These are phyloP conservation scores for Ascochyta viciae-villosae DNA, from an alignment of 2,329 filamentous ascomycete genomes.

Conservation along the genomic window DNA sequence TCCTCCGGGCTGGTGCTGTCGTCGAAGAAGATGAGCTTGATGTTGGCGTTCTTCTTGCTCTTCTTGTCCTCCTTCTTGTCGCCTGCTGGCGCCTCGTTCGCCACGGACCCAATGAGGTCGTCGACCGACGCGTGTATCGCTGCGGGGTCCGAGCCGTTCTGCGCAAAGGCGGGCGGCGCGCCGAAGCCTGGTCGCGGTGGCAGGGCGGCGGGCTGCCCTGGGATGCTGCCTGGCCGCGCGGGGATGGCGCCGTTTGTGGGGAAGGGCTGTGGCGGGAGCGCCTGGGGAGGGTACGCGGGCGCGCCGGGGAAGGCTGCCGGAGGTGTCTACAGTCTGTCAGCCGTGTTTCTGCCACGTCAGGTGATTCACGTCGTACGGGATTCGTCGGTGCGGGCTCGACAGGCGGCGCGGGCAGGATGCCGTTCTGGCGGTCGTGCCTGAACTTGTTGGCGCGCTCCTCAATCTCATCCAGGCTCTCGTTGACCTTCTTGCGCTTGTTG, in stretches of 20 bases:
- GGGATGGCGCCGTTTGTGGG: constrained; percentile 34
- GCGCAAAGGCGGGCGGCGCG: constrained; percentile 27
- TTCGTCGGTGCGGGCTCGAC: constrained; percentile 48
- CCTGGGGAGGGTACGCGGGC: constrained; percentile 25
- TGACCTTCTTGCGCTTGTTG: constrained; percentile 69
- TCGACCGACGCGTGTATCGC: constrained; percentile 55
- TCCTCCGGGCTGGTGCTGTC: constrained; percentile 84
- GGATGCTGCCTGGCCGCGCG: constrained; percentile 41
- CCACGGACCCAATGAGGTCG: constrained; percentile 52
- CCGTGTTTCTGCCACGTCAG: neutral
- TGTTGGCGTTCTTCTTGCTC: constrained; percentile 67
- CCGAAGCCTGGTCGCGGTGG: constrained; percentile 50
- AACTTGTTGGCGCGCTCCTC: constrained; percentile 75
- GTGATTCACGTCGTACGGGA: constrained; percentile 14
- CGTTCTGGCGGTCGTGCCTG: constrained; percentile 51
- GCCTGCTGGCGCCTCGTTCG: constrained; percentile 55
- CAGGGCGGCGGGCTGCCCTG: constrained; percentile 33
- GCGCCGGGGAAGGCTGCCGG: constrained; percentile 32
- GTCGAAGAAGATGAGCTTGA: constrained; percentile 80
- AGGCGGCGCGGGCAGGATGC: constrained; percentile 31
- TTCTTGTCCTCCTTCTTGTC: constrained; percentile 54
- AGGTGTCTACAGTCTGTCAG: constrained; percentile 31
- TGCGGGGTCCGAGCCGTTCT: constrained; percentile 19
- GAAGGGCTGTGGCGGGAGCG: constrained; percentile 22
- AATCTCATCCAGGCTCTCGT: constrained; percentile 77